Evolutionary conservation across 148 eudicot species (phyloP).

Genomic region (Rhododendron vialii): DNA sequence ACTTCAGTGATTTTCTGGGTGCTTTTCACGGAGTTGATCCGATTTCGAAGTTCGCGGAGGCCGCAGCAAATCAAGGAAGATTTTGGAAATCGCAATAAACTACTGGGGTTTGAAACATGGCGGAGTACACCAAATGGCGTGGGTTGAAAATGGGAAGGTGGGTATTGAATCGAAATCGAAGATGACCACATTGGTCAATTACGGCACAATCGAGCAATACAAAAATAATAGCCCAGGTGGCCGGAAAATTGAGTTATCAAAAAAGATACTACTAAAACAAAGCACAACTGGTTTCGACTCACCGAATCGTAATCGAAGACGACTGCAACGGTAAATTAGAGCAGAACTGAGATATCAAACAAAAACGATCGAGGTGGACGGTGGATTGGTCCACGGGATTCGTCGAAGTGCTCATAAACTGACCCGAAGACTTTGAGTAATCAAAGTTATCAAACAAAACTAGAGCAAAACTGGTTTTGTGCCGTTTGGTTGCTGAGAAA

Average conservation of each 20-base stretch:
- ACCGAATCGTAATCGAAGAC: background rate
- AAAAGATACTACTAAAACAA: background rate
- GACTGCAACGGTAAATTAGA: too few species aligned
- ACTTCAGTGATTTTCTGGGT: background rate
- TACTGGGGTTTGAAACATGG: background rate
- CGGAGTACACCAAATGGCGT: background rate
- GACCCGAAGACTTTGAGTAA: background rate
- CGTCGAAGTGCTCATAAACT: too few species aligned
- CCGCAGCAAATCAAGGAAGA: background rate
- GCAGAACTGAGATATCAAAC: too few species aligned
- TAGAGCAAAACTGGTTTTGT: background rate
- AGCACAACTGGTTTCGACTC: background rate
- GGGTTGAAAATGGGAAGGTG: background rate
- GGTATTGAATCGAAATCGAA: background rate
- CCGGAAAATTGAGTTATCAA: background rate
- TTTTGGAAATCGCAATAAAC: background rate
- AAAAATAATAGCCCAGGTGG: background rate
- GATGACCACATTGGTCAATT: background rate
- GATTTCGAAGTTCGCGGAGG: background rate
- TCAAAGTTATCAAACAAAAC: too few species aligned
- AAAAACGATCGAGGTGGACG: too few species aligned
- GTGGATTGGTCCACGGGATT: too few species aligned
- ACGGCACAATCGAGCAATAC: background rate
- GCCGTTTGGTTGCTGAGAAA: slow-evolving; percentile 2
- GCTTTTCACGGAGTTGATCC: background rate